Percentiles rank a stretch among this genome's conserved stretches.
Evolutionary conservation across 2,329 filamentous ascomycete genomes (phyloP).

Genomic region (Aspergillus versicolor): DNA sequence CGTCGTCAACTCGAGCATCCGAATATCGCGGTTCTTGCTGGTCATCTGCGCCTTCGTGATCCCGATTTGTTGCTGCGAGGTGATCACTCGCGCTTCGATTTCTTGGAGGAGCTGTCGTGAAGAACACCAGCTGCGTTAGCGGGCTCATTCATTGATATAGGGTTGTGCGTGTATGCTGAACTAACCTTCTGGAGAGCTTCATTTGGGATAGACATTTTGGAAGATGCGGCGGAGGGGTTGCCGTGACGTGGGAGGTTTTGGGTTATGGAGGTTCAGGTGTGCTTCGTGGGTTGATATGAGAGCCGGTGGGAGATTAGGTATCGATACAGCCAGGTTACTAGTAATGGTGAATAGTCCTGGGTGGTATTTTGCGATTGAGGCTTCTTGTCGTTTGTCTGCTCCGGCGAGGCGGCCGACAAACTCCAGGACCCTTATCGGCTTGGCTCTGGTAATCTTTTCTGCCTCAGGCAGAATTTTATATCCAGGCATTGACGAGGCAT

Average conservation of each 20-base stretch:
- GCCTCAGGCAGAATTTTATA: background rate
- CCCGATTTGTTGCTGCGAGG: conserved; percentile 87
- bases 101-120: conserved; percentile 74
- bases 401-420: background rate
- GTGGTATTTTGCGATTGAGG: background rate
- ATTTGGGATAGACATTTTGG: conserved; percentile 85
- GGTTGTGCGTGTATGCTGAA: conserved; percentile 2
- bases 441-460: conserved; percentile 9
- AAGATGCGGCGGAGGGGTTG: conserved; percentile 6
- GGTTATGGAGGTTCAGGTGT: background rate
- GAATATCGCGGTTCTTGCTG: conserved; percentile 82
- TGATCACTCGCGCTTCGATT: conserved; percentile 85
- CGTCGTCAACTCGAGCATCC: conserved; percentile 82
- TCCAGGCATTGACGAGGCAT: background rate
- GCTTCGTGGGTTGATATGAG: background rate
- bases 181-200: conserved; percentile 87
- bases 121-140: background rate
- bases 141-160: background rate
- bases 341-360: background rate
- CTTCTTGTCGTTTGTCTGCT: background rate
- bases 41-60: conserved; percentile 82
- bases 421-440: background rate
- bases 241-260: background rate
- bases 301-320: no score
- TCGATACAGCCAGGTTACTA: background rate